Percentiles rank a stretch among this genome's conserved stretches.
Conservation (phyloP, 2,329 filamentous ascomycete species). For the Orbilia blumenaviensis region DNA sequence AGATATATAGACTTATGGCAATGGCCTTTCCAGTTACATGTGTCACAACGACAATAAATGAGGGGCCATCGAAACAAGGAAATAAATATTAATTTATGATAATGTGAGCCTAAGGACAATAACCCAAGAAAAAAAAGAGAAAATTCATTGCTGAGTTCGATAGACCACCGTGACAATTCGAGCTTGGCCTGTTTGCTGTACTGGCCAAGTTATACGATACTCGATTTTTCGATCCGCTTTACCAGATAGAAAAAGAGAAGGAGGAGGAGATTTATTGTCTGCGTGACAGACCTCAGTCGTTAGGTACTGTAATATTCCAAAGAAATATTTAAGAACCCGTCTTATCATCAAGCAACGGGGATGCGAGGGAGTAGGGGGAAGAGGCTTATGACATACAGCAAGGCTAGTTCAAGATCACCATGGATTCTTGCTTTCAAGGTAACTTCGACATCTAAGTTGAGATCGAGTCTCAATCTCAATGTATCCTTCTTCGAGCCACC, state of each 20-base stretch:
- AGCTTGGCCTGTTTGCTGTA: no score
- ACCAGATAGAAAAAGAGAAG: background rate
- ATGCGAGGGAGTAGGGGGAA: background rate
- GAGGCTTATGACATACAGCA: slow-evolving; percentile 70
- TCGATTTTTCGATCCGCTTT: background rate
- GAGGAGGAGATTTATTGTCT: slow-evolving; percentile 44
- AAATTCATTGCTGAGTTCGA: no score
- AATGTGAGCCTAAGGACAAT: no score
- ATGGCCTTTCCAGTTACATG: no score
- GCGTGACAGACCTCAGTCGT: slow-evolving; percentile 42
- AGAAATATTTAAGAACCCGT: slow-evolving; percentile 48
- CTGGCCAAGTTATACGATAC: background rate
- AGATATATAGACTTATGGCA: no score
- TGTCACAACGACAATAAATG: no score
- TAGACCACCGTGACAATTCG: no score
- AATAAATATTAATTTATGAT: no score
- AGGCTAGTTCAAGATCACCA: slow-evolving; percentile 80
- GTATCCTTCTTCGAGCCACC: slow-evolving; percentile 68
- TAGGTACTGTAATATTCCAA: slow-evolving; percentile 51
- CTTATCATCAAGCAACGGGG: slow-evolving; percentile 42
- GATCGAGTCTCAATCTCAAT: slow-evolving; percentile 75
- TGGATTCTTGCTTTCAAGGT: slow-evolving; percentile 86
- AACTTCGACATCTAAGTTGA: slow-evolving; percentile 84
- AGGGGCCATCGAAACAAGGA: no score
- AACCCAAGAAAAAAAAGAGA: no score